Percentiles rank a stretch among this genome's conserved stretches.
Evolutionary conservation across 306 rosid species (phyloP).

Genomic region (Rubus parviflorus): DNA sequence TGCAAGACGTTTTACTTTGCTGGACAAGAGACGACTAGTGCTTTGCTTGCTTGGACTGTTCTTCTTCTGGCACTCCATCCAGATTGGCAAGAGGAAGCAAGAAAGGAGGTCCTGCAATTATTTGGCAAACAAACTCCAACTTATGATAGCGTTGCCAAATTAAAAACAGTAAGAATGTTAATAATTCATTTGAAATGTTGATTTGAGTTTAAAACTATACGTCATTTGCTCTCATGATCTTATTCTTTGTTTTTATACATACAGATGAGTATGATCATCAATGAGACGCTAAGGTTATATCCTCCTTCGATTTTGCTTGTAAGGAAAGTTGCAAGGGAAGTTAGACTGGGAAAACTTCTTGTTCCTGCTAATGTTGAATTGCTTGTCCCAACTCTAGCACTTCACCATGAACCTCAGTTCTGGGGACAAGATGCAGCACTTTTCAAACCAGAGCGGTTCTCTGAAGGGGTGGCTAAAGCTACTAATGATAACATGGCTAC

Average conservation of each 20-base stretch:
- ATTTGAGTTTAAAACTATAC: neutral
- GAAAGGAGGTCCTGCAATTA: constrained; percentile 22
- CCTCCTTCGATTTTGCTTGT: neutral
- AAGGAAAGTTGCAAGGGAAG: constrained; percentile 2
- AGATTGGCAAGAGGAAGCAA: constrained; percentile 28
- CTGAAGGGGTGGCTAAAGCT: constrained; percentile 25
- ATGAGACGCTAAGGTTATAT: constrained; percentile 27
- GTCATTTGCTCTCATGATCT: no score
- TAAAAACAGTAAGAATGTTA: constrained; percentile 8
- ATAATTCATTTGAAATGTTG: neutral
- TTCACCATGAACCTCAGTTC: constrained; percentile 22
- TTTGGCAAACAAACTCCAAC: constrained; percentile 21
- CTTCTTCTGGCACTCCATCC: constrained; percentile 11
- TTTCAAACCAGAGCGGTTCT: constrained; percentile 27
- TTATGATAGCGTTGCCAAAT: neutral
- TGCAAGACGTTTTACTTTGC: constrained; percentile 29
- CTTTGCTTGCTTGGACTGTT: constrained; percentile 22
- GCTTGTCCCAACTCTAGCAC: no score
- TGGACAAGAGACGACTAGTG: constrained; percentile 16
- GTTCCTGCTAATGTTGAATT: constrained; percentile 11
- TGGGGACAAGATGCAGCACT: constrained; percentile 29
- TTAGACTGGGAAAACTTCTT: constrained; percentile 9
- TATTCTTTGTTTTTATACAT: neutral
- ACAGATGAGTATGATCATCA: constrained; percentile 26
- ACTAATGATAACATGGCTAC: constrained; percentile 6